Evolutionary conservation across 176 grass and related monocot genomes (phyloP).

Genomic region (Zea luxurians): DNA sequence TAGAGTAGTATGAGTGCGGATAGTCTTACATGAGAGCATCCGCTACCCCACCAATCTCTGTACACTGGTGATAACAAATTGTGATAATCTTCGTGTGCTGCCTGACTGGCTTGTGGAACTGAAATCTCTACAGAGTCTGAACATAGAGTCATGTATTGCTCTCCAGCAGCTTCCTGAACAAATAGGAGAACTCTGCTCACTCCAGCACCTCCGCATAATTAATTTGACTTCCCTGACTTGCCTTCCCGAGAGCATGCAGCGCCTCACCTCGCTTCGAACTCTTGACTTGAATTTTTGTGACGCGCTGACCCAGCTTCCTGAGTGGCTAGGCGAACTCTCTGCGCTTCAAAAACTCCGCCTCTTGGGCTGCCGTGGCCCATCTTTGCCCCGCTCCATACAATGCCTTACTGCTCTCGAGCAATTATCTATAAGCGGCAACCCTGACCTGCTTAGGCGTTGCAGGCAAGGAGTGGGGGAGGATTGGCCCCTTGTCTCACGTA

Average conservation of each 20-base stretch:
- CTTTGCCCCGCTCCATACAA: not conserved
- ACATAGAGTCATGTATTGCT: not conserved
- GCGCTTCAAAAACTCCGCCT: not conserved
- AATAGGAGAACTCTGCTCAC: slow-evolving; percentile 7
- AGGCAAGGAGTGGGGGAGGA: too few relatives aligned
- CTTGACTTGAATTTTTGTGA: not conserved
- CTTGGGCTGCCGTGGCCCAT: not conserved
- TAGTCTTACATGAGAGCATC: slow-evolving; percentile 24
- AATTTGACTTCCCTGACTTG: not conserved
- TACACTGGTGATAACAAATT: rapidly evolving
- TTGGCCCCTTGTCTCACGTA: too few relatives aligned
- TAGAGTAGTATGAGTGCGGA: too few relatives aligned
- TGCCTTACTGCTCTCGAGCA: not conserved
- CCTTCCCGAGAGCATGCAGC: not conserved
- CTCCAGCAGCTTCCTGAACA: not conserved
- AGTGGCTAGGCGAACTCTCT: slow-evolving; percentile 8
- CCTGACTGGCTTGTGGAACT: slow-evolving; percentile 16
- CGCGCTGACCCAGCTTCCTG: not conserved
- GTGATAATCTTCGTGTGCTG: not conserved
- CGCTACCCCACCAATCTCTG: not conserved
- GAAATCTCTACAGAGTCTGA: not conserved
- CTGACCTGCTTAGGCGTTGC: too few relatives aligned
- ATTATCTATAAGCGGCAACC: not conserved
- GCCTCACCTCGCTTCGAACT: not conserved
- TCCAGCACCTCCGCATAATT: not conserved